Percentiles rank a stretch among this genome's conserved stretches.
phyloP scores from a whole-genome alignment of 2,329 filamentous ascomycete genomes.

The Calonectria henricotiae region DNA sequence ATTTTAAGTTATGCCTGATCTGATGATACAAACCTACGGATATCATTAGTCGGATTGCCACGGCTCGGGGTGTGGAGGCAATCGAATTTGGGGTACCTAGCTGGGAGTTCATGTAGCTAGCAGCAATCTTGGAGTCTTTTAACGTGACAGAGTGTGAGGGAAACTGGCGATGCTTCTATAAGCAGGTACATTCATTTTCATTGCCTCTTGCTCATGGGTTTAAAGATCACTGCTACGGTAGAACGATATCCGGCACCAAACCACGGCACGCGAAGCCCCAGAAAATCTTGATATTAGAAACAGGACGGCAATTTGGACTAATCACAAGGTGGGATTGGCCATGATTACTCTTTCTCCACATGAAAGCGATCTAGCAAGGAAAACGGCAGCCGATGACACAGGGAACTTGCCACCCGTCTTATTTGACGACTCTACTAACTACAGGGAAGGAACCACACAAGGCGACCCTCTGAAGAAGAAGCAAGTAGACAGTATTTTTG shows the following conservation, averaged over 20 bases:
- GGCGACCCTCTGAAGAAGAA: not conserved
- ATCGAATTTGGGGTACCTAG: not conserved
- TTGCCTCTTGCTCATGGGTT: too few species aligned
- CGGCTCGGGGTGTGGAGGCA: not conserved
- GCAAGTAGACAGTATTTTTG: not conserved
- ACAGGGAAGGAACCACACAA: not conserved
- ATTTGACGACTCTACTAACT: not conserved
- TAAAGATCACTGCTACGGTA: not conserved
- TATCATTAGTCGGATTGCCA: conserved; percentile 14
- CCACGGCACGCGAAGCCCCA: not conserved
- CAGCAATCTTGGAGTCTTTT: too few species aligned
- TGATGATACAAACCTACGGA: not conserved
- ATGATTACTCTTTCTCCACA: conserved; percentile 25
- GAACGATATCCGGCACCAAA: not conserved
- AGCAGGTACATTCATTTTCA: not conserved
- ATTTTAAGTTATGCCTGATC: too few species aligned
- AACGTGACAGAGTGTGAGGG: too few species aligned
- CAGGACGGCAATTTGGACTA: not conserved
- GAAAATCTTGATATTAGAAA: not conserved
- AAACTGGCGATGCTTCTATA: not conserved
- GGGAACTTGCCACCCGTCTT: conserved; percentile 15
- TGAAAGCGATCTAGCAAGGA: conserved; percentile 2
- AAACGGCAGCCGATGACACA: conserved; percentile 30
- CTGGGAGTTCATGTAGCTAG: not conserved
- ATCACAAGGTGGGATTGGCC: not conserved